Evolutionary conservation across 768 basidiomycete species (phyloP), one percentile per base, ranked within the genome.

Genomic region (Mycena capillaripes): DNA sequence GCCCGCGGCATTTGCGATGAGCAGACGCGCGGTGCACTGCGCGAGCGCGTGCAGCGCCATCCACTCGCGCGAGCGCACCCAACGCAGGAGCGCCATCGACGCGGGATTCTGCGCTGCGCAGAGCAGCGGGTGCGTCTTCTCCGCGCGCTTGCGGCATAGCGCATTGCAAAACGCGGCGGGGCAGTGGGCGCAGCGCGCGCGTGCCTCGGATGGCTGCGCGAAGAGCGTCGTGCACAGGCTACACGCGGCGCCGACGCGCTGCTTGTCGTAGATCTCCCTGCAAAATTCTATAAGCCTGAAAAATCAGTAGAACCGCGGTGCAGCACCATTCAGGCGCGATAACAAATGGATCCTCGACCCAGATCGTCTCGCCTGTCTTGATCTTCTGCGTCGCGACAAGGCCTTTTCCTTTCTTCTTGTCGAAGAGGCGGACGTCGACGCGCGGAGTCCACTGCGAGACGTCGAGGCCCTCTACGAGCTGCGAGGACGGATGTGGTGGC

Each of bases 331-430:
- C 92, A n/a, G 94, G 91, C n/a, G 93, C 92, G 25, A 95, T 81
- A 53, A 92, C 81, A 77, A 92, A 95, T 1, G 94, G 94, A 76
- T 95, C 93, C 78, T 97, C 95, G 69, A 90, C 92, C 95, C 96
- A 97, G 21, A 97, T 79, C 5, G 90, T 83, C 72, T 97, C 94
- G 0, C 93, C 94, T 76, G 90, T 88, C 29, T 83, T 82, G 63
- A 97, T 92, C 34, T 86, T 84, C 59, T 90, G 88, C 38, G 82
- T 88, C 1, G 95, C 94, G 0, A 97, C 89, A 40, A 97, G 84
- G 0, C 96, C 96, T 76, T 97, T 97, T 3, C 96, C 96, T 77
- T 92, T 96, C 68, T 84, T 84, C 71, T 86, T 85, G 57, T 89
- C 86, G 76, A 95, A 95, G 81, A 90, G 87, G 77, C 85, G 88